A percentile compares a stretch with the other conserved stretches of the same genome.
These are phyloP conservation scores for Przewalskia tangutica DNA, from an alignment of 257 asterid species.

Conservation along the genomic window DNA sequence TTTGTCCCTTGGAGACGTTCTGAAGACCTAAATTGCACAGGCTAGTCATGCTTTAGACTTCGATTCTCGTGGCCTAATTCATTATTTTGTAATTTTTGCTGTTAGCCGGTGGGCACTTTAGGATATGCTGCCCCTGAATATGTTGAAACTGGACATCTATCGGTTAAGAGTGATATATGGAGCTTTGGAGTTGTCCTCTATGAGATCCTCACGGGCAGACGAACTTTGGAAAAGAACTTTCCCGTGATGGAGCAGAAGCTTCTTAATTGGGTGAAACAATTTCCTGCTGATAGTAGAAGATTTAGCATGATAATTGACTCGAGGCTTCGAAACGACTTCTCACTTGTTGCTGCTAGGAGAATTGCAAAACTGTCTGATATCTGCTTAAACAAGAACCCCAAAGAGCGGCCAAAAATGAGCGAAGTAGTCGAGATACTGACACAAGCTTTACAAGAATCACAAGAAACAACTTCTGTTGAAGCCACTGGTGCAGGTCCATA, in stretches of 20 bases:
- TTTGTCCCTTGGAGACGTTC: neutral
- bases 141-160: constrained; percentile 59
- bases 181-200: constrained; percentile 92
- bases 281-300: constrained; percentile 51
- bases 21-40: neutral
- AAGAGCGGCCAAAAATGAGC: constrained; percentile 67
- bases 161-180: constrained; percentile 71
- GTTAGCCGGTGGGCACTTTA: constrained; percentile 77
- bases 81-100: neutral
- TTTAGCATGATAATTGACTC: constrained; percentile 68
- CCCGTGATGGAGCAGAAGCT: constrained; percentile 63
- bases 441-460: constrained; percentile 59
- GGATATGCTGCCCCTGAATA: constrained; percentile 98
- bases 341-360: constrained; percentile 49
- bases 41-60: neutral
- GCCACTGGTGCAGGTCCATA: constrained; percentile 11
- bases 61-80: neutral
- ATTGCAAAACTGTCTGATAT: constrained; percentile 71
- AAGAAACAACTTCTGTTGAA: constrained; percentile 22
- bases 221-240: constrained; percentile 56
- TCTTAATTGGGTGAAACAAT: constrained; percentile 68
- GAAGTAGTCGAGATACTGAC: constrained; percentile 60
- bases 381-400: constrained; percentile 57
- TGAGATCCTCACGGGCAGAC: constrained; percentile 74
- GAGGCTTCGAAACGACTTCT: constrained; percentile 53